phyloP scores from a whole-genome alignment of 345 rosid species.

The Euphorbia peplus region DNA sequence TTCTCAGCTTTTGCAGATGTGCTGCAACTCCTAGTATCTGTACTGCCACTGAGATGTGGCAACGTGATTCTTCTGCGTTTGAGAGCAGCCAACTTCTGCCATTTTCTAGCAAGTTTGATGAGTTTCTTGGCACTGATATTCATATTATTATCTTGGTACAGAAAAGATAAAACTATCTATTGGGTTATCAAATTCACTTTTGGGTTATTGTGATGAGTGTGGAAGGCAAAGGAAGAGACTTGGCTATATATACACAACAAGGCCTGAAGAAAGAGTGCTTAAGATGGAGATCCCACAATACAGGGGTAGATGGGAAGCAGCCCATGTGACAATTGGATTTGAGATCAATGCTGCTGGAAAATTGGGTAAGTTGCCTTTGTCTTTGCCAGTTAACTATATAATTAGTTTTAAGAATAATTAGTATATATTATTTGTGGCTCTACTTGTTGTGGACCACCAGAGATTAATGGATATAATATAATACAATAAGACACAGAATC shows the following conservation, averaged over 20 bases:
- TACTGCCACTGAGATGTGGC: not conserved
- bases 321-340: not conserved
- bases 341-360: not conserved
- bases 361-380: not conserved
- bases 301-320: not conserved
- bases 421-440: too few species aligned
- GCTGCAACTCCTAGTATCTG: not conserved
- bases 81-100: conserved; percentile 8
- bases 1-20: conserved; percentile 2
- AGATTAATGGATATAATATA: too few species aligned
- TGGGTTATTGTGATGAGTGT: not conserved
- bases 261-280: not conserved
- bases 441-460: too few species aligned
- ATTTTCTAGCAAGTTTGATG: conserved; percentile 13
- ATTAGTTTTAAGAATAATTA: too few species aligned
- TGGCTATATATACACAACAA: not conserved
- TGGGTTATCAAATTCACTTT: too few species aligned
- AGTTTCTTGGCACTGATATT: conserved; percentile 12
- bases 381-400: not conserved
- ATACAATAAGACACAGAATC: too few species aligned
- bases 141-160: not conserved
- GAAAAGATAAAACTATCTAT: too few species aligned
- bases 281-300: not conserved
- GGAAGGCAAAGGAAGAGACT: not conserved
- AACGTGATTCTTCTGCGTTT: not conserved